Base-by-base conservation (phyloP, 2,329 filamentous ascomycete genomes). In the Aspergillus latus region DNA sequence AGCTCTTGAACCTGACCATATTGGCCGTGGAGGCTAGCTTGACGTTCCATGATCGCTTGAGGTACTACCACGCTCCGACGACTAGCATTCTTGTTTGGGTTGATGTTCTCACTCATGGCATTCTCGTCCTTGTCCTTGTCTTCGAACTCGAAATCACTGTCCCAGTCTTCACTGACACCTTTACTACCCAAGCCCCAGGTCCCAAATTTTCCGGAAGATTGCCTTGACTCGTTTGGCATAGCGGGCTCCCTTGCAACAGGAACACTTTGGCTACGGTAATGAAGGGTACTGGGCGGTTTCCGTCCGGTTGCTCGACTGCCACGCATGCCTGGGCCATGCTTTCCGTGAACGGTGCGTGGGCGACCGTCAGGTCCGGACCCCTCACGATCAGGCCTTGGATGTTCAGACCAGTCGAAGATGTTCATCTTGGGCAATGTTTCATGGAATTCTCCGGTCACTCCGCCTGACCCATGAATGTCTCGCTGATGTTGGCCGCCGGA, bases 121-220 rank as follows among this genome's bases (percentile, higher is more conserved):
- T 58, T 66, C 26, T 81, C 78, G 28, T 78, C 73, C 10, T 74
- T 47, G n/a, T 47, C 44, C 15, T 36, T 47, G 47, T 85, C 82
- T 21, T 82, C 82, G 68, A 87, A 87, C 55, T 87, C 84, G 64
- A 88, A 88, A 65, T 88, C 85, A 52, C 84, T 84, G 64, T 87
- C 85, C 85, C 85, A 88, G 66, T 88, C 85, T 67, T 88, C 85
- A 26, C 82, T 87, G 21, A 85, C 83, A 46, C 81, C 84, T 65
- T 88, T 87, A 68, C 80, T 85, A 15, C 85, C 84, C 30, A 87
- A 75, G n/a, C 83, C 83, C 84, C 85, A 87, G 3, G 85, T 86
- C 40, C 83, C 84, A 65, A 86, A 87, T 65, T 87, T 87, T 64
- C 73, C 70, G 21, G 74, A 74, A 72, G 83, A 64, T 72, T 83